A percentile compares a stretch with the other conserved stretches of the same genome.
Conservation (phyloP, 2,329 filamentous ascomycete species). For the Fusarium fracticaudum region DNA sequence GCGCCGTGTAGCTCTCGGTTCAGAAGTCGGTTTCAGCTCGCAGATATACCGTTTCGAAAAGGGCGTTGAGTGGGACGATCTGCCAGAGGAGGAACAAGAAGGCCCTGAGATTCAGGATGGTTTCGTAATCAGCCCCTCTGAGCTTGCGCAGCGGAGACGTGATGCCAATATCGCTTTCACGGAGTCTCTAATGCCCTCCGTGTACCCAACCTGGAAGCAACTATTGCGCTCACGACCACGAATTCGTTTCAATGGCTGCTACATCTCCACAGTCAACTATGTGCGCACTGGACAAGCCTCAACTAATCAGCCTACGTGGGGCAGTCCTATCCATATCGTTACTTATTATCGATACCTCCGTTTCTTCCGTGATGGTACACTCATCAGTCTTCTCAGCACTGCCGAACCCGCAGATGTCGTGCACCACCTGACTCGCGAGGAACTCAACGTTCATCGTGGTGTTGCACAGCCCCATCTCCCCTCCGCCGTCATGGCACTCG, state of each 20-base stretch:
- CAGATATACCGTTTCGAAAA: conserved; percentile 86
- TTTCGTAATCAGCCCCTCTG: conserved; percentile 48
- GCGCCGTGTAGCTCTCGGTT: conserved; percentile 76
- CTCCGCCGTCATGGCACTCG: conserved; percentile 72
- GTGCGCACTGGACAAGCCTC: conserved; percentile 81
- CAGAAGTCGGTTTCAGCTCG: conserved; percentile 78
- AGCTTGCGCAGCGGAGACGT: conserved; percentile 48
- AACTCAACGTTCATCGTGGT: conserved; percentile 61
- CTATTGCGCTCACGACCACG: conserved; percentile 88
- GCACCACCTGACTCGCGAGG: conserved; percentile 79
- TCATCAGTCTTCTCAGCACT: conserved; percentile 82
- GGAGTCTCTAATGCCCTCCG: conserved; percentile 52
- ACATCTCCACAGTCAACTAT: conserved; percentile 98
- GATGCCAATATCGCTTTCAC: conserved; percentile 51
- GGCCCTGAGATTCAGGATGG: conserved; percentile 46
- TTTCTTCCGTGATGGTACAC: conserved; percentile 90
- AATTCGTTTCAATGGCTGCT: conserved; percentile 93
- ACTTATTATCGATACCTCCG: conserved; percentile 98
- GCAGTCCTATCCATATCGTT: conserved; percentile 88
- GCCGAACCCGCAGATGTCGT: conserved; percentile 88
- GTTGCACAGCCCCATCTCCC: conserved; percentile 45
- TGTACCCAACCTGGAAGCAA: conserved; percentile 65
- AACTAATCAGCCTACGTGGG: conserved; percentile 77
- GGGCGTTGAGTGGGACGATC: conserved; percentile 65
- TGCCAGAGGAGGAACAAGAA: conserved; percentile 48